phyloP scores from a whole-genome alignment of 2,329 filamentous ascomycete genomes.

The Aspergillus pseudotamarii region DNA sequence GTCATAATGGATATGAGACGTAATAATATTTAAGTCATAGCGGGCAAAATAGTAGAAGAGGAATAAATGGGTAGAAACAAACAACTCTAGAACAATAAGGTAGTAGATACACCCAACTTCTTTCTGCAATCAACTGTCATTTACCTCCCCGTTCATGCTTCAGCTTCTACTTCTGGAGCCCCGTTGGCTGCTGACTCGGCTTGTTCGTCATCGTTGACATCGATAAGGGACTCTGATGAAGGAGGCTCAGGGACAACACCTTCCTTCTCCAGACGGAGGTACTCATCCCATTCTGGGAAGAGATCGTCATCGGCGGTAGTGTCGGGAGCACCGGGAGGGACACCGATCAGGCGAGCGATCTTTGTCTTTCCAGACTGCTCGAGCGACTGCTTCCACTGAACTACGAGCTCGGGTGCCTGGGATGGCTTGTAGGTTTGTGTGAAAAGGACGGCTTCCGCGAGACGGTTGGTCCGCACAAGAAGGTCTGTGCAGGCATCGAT shows the following conservation, averaged over 20 bases:
- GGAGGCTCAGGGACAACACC: constrained; percentile 54
- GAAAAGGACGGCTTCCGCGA: constrained; percentile 86
- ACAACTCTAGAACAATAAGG: neutral
- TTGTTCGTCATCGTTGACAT: constrained; percentile 40
- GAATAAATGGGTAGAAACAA: constrained; percentile 13
- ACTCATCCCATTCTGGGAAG: constrained; percentile 96
- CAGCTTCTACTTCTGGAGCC: constrained; percentile 33
- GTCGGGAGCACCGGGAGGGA: constrained; percentile 72
- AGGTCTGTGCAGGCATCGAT: constrained; percentile 79
- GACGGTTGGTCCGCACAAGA: constrained; percentile 74
- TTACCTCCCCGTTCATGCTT: constrained; percentile 11
- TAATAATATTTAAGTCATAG: neutral
- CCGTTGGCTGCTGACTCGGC: constrained; percentile 36
- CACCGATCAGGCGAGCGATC: constrained; percentile 78
- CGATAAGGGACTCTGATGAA: constrained; percentile 45
- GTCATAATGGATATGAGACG: neutral
- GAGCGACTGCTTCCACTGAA: constrained; percentile 78
- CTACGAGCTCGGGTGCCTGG: constrained; percentile 66
- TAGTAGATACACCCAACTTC: neutral
- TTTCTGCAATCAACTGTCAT: neutral
- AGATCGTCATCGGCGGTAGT: constrained; percentile 68
- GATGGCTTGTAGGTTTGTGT: constrained; percentile 95
- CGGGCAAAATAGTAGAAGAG: constrained; percentile 11
- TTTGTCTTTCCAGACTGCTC: constrained; percentile 85
- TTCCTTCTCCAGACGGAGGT: constrained; percentile 76